Conservation (phyloP, 768 basidiomycete genomes). For the Kwoniella europaea region DNA sequence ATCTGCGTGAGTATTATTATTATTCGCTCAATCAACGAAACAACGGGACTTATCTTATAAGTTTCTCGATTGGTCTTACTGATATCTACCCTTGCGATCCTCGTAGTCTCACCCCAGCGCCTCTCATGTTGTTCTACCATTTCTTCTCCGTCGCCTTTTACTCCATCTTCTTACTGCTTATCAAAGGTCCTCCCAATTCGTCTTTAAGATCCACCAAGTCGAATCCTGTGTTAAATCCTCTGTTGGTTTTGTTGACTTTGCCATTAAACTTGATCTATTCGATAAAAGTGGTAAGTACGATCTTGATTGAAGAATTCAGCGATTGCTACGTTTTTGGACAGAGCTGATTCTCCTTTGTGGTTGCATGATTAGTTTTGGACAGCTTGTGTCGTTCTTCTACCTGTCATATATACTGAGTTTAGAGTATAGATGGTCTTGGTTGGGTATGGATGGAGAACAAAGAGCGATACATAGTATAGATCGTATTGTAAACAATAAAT, state of each 20-base stretch:
- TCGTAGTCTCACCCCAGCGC: constrained; percentile 76
- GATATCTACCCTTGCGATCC: neutral
- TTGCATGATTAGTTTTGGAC: constrained; percentile 73
- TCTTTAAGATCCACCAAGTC: constrained; percentile 50
- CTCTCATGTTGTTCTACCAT: constrained; percentile 78
- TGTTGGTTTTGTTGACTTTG: constrained; percentile 13
- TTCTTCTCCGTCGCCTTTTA: constrained; percentile 97
- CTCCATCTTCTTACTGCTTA: constrained; percentile 88
- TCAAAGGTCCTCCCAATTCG: constrained; percentile 62
- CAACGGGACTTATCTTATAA: too few relatives aligned
- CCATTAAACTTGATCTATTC: constrained; percentile 32
- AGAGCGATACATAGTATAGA: too few relatives aligned
- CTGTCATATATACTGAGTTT: constrained; percentile 85
- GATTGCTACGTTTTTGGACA: neutral
- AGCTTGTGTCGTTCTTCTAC: constrained; percentile 85
- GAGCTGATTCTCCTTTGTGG: neutral
- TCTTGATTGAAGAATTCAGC: too few relatives aligned
- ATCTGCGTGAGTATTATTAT: constrained; percentile 68
- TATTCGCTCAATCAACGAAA: neutral
- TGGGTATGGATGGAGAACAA: too few relatives aligned
- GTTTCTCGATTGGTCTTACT: neutral
- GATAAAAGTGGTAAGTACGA: constrained; percentile 69
- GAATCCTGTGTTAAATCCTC: constrained; percentile 50
- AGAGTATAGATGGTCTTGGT: constrained; percentile 32
- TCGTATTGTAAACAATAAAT: too few relatives aligned